A percentile compares a stretch with the other conserved stretches of the same genome.
phyloP scores from a whole-genome alignment of 2,329 filamentous ascomycete genomes.

The Cordyceps farinosa region DNA sequence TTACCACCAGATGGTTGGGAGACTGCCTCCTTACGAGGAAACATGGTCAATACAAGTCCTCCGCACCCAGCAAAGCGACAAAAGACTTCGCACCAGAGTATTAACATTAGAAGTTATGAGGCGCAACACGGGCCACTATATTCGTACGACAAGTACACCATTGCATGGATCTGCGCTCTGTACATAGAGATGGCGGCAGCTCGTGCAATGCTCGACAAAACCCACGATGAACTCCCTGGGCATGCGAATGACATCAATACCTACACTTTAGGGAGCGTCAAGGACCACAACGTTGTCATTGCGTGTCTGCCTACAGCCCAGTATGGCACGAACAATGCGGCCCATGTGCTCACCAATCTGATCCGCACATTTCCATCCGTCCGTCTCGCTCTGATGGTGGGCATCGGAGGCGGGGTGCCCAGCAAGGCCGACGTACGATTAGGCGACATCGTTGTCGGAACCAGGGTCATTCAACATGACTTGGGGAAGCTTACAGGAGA shows the following conservation, averaged over 20 bases:
- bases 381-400: slow-evolving; percentile 23
- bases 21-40: too few relatives aligned
- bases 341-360: slow-evolving; percentile 21
- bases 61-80: too few relatives aligned
- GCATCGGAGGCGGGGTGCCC: slow-evolving; percentile 19
- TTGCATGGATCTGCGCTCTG: slow-evolving; percentile 33
- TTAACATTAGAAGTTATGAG: too few relatives aligned
- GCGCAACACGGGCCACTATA: too few relatives aligned
- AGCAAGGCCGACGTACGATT: slow-evolving; percentile 24
- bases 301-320: slow-evolving; percentile 23
- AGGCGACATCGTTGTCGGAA: slow-evolving; percentile 28
- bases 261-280: slow-evolving; percentile 25
- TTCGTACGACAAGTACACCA: slow-evolving; percentile 23
- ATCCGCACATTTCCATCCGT: slow-evolving; percentile 19
- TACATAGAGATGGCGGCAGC: slow-evolving; percentile 28
- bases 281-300: slow-evolving; percentile 26
- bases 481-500: slow-evolving; percentile 22
- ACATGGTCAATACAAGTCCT: too few relatives aligned
- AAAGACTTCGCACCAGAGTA: too few relatives aligned
- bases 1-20: too few relatives aligned
- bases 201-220: slow-evolving; percentile 26
- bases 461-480: slow-evolving; percentile 27
- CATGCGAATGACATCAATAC: slow-evolving; percentile 23
- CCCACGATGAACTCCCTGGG: slow-evolving; percentile 15
- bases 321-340: slow-evolving; percentile 25